Evolutionary conservation across 1,284 basidiomycete species (phyloP), one percentile per base, ranked within the genome.

Genomic region (Inonotus obliquus): DNA sequence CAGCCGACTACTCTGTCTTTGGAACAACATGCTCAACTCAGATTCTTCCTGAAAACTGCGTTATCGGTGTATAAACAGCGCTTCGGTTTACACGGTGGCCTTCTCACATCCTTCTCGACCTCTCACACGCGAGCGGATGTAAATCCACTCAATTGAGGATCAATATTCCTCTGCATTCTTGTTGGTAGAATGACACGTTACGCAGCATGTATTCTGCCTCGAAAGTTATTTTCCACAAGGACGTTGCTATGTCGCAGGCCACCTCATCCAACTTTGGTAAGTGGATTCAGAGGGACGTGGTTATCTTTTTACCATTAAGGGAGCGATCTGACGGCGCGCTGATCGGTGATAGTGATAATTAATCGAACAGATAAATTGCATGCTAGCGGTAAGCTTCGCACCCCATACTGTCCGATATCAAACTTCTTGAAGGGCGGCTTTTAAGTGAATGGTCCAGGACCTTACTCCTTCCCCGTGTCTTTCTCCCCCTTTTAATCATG

Each of bases 281-380:
- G n/a, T n/a, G n/a, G n/a, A n/a, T n/a, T n/a, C n/a, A n/a, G n/a
- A n/a, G n/a, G 7, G 25, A 49, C 21, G 13, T 14, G 13, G 6
- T 35, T 52, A 2, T 35, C 5, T 29, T 14, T n/a, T 10, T 17
- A n/a, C n/a, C n/a, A n/a, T n/a, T n/a, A n/a, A n/a, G 51, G 4
- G 27, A 35, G 32, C 32, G 25, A 19, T 35, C 27, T n/a, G 27
- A 52, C 32, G 32, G 32, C 32, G 51, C 10, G 6, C 14, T 52
- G 51, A 52, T 52, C 51, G 51, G 51, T 27, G 51, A 52, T 52
- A 52, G n/a, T n/a, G n/a, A n/a, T 29, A 23, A 51, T n/a, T 21
- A 51, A 51, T 6, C 23, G 48, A 51, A 39, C 38, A 44, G 19
- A 44, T 17, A 44, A 17, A 21, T 4, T 52, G n/a, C 32, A 49